Conservation (phyloP, 1,284 basidiomycete species). For the Leucoagaricus sp. region DNA sequence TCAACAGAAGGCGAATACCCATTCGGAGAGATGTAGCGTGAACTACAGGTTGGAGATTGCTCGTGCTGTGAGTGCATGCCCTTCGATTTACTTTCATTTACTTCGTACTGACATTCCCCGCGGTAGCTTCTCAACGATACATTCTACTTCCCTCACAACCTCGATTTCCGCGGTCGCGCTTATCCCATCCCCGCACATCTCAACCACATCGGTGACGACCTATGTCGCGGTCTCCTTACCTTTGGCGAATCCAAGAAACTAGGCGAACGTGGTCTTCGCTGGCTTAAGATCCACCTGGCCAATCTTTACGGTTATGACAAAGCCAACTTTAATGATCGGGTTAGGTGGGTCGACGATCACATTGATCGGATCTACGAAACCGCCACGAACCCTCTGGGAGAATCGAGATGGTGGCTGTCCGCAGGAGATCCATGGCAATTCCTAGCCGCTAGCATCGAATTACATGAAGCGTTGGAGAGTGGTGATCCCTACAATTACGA, state of each 20-base stretch:
- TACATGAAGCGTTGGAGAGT: conserved; percentile 77
- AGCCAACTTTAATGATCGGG: conserved; percentile 91
- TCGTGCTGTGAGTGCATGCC: conserved; percentile 64
- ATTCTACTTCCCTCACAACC: conserved; percentile 95
- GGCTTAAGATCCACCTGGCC: conserved; percentile 93
- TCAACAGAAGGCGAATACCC: conserved; percentile 76
- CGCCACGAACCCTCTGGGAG: conserved; percentile 83
- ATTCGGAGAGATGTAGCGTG: conserved; percentile 89
- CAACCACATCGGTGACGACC: conserved; percentile 95
- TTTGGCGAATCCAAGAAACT: conserved; percentile 86
- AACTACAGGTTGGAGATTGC: conserved; percentile 99
- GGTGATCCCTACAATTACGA: conserved; percentile 72
- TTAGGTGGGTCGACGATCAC: conserved; percentile 74
- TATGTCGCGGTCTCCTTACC: conserved; percentile 86
- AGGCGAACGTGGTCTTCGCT: conserved; percentile 77
- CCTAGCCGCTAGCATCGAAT: conserved; percentile 89
- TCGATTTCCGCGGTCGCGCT: conserved; percentile 97
- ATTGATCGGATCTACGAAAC: conserved; percentile 83
- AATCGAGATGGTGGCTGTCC: conserved; percentile 84
- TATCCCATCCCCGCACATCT: conserved; percentile 97
- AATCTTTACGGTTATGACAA: conserved; percentile 97
- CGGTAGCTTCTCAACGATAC: conserved; percentile 79
- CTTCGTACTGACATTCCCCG: background rate
- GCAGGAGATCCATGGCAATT: conserved; percentile 99
- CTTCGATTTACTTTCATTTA: background rate